Conservation (phyloP, 257 asterid genomes). For the Fraxinus cuspidata region DNA sequence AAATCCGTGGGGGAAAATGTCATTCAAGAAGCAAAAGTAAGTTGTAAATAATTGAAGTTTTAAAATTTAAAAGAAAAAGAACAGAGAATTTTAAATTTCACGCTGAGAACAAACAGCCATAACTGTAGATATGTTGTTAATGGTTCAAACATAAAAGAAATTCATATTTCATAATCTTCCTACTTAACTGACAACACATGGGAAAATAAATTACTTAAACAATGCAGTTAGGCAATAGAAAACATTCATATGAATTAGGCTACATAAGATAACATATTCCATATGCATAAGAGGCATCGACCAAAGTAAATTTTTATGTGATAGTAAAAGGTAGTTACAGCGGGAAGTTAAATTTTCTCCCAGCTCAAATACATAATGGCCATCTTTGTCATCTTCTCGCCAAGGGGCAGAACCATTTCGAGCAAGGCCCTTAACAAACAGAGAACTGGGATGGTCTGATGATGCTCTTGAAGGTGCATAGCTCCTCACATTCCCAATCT, state of each 20-base stretch:
- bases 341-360: slow-evolving; percentile 61
- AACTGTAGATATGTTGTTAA: neutral
- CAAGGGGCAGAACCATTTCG: slow-evolving; percentile 52
- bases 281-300: neutral
- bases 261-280: neutral
- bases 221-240: neutral
- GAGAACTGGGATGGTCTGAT: slow-evolving; percentile 36
- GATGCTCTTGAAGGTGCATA: slow-evolving; percentile 39
- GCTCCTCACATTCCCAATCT: slow-evolving; percentile 54
- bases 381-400: slow-evolving; percentile 61
- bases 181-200: neutral
- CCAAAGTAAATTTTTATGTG: slow-evolving; percentile 28
- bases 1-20: neutral
- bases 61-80: neutral
- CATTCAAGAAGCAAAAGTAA: neutral
- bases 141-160: neutral
- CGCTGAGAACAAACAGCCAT: neutral
- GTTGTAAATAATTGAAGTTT: neutral
- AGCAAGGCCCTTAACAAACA: slow-evolving; percentile 42
- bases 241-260: neutral
- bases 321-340: slow-evolving; percentile 49
- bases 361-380: slow-evolving; percentile 58
- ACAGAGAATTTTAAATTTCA: neutral
- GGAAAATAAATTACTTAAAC: neutral
- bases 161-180: neutral